These are phyloP conservation scores for Calonectria fujianensis DNA, from an alignment of 2,329 filamentous ascomycete genomes.

Conservation along the genomic window DNA sequence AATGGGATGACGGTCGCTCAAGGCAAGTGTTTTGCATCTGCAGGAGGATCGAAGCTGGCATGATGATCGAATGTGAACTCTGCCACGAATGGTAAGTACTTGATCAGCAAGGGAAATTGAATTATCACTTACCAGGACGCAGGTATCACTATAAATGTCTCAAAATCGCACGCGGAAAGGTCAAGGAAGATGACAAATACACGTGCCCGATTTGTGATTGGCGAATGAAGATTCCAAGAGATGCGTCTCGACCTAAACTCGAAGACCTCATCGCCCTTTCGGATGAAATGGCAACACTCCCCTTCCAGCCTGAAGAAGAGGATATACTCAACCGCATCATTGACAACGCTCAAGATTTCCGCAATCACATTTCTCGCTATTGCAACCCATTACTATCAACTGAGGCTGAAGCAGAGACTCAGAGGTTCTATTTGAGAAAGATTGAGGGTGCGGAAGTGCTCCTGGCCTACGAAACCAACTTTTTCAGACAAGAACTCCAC, in stretches of 20 bases:
- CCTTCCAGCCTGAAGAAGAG: constrained; percentile 98
- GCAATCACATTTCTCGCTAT: constrained; percentile 86
- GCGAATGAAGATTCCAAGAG: constrained; percentile 96
- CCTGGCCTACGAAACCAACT: constrained; percentile 95
- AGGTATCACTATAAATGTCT: constrained; percentile 99
- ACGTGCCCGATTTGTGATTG: constrained; percentile 99
- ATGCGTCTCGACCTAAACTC: constrained; percentile 94
- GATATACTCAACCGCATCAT: constrained; percentile 90
- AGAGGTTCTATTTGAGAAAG: constrained; percentile 96
- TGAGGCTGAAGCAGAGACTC: constrained; percentile 89
- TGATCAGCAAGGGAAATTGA: not conserved
- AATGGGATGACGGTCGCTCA: constrained; percentile 77
- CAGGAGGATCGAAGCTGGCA: constrained; percentile 91
- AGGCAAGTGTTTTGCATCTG: constrained; percentile 98
- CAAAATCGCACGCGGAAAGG: constrained; percentile 97
- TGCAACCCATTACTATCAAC: constrained; percentile 89
- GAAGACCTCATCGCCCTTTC: constrained; percentile 91
- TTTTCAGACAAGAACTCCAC: constrained; percentile 95
- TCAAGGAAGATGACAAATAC: constrained; percentile 99
- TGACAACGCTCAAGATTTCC: constrained; percentile 87
- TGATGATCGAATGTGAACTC: constrained; percentile 99
- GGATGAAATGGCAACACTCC: constrained; percentile 85
- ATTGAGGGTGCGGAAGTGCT: constrained; percentile 97
- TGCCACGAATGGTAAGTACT: constrained; percentile 93
- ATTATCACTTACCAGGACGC: constrained; percentile 33